A percentile compares a stretch with the other conserved stretches of the same genome.
These are phyloP conservation scores for Blastobotrys buckinghamii DNA, from an alignment of 1,139 yeast genomes.

Conservation along the genomic window DNA sequence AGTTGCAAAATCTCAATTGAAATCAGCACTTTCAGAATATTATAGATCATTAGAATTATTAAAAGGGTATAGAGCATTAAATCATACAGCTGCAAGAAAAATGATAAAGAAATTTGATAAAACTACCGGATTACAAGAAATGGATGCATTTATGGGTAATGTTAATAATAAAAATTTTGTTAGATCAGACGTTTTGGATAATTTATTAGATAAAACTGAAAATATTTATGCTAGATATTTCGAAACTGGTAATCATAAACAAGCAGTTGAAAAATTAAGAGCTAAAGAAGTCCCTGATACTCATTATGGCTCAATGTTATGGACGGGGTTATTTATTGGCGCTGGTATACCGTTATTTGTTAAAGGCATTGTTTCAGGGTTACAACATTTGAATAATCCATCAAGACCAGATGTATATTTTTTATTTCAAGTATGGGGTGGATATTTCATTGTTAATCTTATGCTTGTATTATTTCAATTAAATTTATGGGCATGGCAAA, in stretches of 20 bases:
- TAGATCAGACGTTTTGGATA: slow-evolving; percentile 61
- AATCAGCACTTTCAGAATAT: slow-evolving; percentile 70
- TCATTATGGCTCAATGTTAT: slow-evolving; percentile 31
- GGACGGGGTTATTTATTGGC: slow-evolving; percentile 61
- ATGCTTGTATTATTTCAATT: slow-evolving; percentile 59
- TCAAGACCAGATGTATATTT: slow-evolving; percentile 34
- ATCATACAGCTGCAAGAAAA: slow-evolving; percentile 84
- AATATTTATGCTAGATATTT: slow-evolving; percentile 61
- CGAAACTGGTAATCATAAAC: slow-evolving; percentile 68
- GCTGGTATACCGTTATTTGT: slow-evolving; percentile 58
- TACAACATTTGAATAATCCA: slow-evolving; percentile 30
- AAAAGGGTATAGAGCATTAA: slow-evolving; percentile 67
- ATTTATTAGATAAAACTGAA: slow-evolving; percentile 56
- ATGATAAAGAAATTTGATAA: slow-evolving; percentile 88
- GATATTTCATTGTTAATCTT: slow-evolving; percentile 63
- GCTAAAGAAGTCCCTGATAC: slow-evolving; percentile 39
- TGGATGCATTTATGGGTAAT: slow-evolving; percentile 53
- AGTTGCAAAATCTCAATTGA: slow-evolving; percentile 68
- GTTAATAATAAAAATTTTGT: slow-evolving; percentile 52
- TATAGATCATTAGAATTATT: slow-evolving; percentile 75
- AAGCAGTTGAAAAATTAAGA: slow-evolving; percentile 66
- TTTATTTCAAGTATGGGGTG: slow-evolving; percentile 86
- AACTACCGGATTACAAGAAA: slow-evolving; percentile 45
- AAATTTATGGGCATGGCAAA: slow-evolving; percentile 68
- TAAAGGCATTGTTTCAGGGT: slow-evolving; percentile 47